phyloP scores from a whole-genome alignment of 1,139 yeast species.

The Taphrina deformans region DNA sequence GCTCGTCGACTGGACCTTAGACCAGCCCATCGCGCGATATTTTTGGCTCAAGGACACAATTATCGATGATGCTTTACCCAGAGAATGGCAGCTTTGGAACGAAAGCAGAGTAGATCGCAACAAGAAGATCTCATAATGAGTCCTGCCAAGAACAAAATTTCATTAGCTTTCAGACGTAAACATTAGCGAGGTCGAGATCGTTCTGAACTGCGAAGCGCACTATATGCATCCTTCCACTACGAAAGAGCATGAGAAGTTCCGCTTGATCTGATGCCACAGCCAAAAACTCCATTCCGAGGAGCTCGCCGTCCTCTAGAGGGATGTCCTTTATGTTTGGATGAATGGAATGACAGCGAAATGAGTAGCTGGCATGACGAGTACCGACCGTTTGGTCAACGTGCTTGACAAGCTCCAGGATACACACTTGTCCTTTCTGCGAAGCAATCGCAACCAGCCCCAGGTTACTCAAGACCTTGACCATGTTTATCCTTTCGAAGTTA shows the following conservation, averaged over 20 bases:
- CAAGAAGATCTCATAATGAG: too few relatives aligned
- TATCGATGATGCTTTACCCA: background rate
- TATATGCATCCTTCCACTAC: background rate
- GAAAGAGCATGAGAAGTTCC: background rate
- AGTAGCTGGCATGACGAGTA: background rate
- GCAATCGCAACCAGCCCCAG: constrained; percentile 52
- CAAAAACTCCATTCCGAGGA: constrained; percentile 4
- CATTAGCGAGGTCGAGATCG: background rate
- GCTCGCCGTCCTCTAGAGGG: background rate
- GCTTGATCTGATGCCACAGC: background rate
- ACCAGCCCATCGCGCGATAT: background rate
- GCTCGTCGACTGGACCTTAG: constrained; percentile 10
- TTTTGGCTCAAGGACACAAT: constrained; percentile 12
- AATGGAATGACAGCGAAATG: background rate
- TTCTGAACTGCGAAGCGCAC: background rate
- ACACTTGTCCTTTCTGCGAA: constrained; percentile 59
- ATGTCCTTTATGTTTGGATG: background rate
- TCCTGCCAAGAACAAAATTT: too few relatives aligned
- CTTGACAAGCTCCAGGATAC: constrained; percentile 58
- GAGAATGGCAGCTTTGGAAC: constrained; percentile 24
- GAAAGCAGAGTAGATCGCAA: background rate
- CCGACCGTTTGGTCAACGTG: background rate
- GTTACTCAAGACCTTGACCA: constrained; percentile 56
- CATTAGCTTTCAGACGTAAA: too few relatives aligned
- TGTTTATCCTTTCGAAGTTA: constrained; percentile 4